Conservation (phyloP, 1,284 basidiomycete species). For the Apiotrichum gracile region DNA sequence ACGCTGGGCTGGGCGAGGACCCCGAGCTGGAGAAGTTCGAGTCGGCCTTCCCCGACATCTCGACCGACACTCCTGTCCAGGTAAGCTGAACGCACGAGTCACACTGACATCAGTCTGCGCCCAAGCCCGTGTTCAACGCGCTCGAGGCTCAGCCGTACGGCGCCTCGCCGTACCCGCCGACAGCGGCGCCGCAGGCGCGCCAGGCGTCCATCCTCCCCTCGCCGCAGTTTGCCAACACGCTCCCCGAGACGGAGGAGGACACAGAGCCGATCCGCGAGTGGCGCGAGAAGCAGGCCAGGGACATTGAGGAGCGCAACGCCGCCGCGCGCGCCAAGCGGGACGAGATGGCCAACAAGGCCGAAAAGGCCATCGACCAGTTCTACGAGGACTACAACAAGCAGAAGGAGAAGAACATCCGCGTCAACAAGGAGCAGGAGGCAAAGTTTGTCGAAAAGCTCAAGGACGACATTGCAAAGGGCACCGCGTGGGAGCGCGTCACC, state of each 20-base stretch:
- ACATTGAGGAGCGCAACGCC: slow-evolving; percentile 76
- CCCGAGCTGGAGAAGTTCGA: slow-evolving; percentile 87
- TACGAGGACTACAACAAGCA: slow-evolving; percentile 89
- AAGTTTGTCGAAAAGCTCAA: slow-evolving; percentile 69
- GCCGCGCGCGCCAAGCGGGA: slow-evolving; percentile 71
- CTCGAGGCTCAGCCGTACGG: slow-evolving; percentile 42
- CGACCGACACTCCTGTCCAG: slow-evolving; percentile 41
- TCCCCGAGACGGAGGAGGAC: slow-evolving; percentile 61
- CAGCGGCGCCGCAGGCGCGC: slow-evolving; percentile 51
- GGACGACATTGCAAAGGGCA: slow-evolving; percentile 77
- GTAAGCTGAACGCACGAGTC: not conserved
- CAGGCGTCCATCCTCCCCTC: slow-evolving; percentile 59
- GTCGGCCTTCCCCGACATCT: slow-evolving; percentile 82
- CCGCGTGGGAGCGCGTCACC: slow-evolving; percentile 93
- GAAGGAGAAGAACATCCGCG: slow-evolving; percentile 86
- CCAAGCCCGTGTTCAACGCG: slow-evolving; percentile 44
- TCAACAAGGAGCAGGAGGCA: slow-evolving; percentile 95
- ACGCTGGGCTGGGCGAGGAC: slow-evolving; percentile 41
- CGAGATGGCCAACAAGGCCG: slow-evolving; percentile 81
- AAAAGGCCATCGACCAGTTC: slow-evolving; percentile 89
- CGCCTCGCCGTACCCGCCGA: slow-evolving; percentile 43
- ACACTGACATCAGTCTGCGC: slow-evolving; percentile 9
- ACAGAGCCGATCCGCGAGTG: slow-evolving; percentile 83
- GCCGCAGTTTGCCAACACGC: slow-evolving; percentile 46
- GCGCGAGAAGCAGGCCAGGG: slow-evolving; percentile 78